Conservation (phyloP, 352 stramenopile species). For the Globisporangium orthogonon region DNA sequence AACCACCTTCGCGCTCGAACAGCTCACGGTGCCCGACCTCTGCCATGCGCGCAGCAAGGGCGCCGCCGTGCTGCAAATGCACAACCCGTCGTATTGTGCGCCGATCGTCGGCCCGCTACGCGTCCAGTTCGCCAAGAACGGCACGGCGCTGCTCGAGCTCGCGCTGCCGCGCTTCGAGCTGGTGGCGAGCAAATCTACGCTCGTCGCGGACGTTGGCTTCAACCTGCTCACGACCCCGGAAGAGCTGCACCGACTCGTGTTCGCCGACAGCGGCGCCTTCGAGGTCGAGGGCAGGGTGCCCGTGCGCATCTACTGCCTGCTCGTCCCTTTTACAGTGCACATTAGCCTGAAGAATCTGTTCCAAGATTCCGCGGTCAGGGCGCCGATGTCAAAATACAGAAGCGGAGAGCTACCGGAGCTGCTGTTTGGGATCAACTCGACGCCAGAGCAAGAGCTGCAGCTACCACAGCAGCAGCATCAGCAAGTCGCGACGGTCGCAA, state of each 20-base stretch:
- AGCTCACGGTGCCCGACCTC: constrained; percentile 63
- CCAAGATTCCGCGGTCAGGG: constrained; percentile 7
- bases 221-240: constrained; percentile 38
- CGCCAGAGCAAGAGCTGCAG: neutral
- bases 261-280: constrained; percentile 32
- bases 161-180: constrained; percentile 50
- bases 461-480: neutral
- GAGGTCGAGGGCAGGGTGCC: constrained; percentile 38
- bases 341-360: constrained; percentile 44
- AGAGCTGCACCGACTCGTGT: constrained; percentile 43
- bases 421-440: neutral
- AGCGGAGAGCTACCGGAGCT: neutral
- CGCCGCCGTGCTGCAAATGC: constrained; percentile 45
- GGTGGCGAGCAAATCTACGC: constrained; percentile 32
- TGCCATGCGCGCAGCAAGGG: constrained; percentile 49
- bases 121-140: constrained; percentile 50
- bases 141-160: constrained; percentile 37
- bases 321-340: constrained; percentile 68
- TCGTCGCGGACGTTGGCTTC: constrained; percentile 42
- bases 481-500: constrained; percentile 15
- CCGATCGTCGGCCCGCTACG: constrained; percentile 48
- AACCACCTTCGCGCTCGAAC: constrained; percentile 43
- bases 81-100: constrained; percentile 77
- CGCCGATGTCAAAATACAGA: neutral
- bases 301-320: constrained; percentile 56